Base-by-base conservation (phyloP, 2,329 filamentous ascomycete species). In the Trichoderma asperellum region DNA sequence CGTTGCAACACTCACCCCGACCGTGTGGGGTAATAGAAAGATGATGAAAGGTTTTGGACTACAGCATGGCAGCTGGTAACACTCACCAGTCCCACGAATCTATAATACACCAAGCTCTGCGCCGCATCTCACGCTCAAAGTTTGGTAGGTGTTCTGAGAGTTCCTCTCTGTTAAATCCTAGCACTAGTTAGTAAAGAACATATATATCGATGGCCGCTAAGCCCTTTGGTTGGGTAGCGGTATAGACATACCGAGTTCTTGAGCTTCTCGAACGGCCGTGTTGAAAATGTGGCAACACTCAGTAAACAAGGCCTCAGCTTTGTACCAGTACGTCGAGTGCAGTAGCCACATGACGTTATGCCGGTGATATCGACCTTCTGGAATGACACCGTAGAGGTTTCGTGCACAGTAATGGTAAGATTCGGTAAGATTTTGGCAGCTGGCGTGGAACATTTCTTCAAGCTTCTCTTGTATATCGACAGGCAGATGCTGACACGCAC, bases 51-150 rank as follows among this genome's bases (percentile, higher is more conserved):
- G n/a, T 4, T n/a, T 43, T 7, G 12, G 21, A 8, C 2, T 21
- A 49, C 12, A 2, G 12, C 5, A 24, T 49, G n/a, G 6, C 12
- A 2, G n/a, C 0, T 24, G 21, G 11, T 16, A 29, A 10, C 12
- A 68, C 75, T 58, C 71, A 79, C 77, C 77, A 79, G 68, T 79
- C 77, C 77, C 76, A 79, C 0, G 76, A 77, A 35, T 78, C 74
- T 24, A 79, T 64, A 8, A 79, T 74, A 64, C 76, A 78, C 77
- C 77, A 79, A 6, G 77, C 68, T 52, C 77, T 72, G 24, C 77
- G 70, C 21, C 75, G 74, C 72, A 79, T 78, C 68, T 79, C 77
- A 29, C 74, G 62, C 5, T 79, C 75, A 68, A 77, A 78, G 0
- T 76, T 74, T 2, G 76, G 67, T 4, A 77, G 68, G 1, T 65